These are phyloP conservation scores for Cordyceps fumosorosea DNA, from an alignment of 2,329 filamentous ascomycete species.

Conservation along the genomic window DNA sequence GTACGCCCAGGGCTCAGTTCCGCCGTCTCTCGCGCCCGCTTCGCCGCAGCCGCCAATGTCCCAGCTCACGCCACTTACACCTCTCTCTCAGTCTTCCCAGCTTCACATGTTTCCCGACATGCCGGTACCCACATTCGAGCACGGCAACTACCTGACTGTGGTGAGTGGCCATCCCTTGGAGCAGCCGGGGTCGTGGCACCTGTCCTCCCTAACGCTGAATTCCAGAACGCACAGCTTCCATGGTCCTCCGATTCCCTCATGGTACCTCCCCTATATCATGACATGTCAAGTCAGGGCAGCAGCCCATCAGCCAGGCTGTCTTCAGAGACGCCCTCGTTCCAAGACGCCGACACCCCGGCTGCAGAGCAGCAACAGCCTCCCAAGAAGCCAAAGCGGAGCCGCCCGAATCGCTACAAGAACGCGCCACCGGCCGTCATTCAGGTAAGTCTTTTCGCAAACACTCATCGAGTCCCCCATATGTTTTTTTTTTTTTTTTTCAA, in stretches of 20 bases:
- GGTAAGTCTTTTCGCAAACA: conserved; percentile 26
- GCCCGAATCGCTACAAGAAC: conserved; percentile 48
- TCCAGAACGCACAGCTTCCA: conserved; percentile 2
- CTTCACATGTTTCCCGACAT: neutral
- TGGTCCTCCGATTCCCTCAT: neutral
- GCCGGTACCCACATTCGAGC: neutral
- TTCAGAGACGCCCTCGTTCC: conserved; percentile 1
- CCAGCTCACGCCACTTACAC: neutral
- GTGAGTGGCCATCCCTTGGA: neutral
- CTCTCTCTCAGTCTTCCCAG: neutral
- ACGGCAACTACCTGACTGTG: neutral
- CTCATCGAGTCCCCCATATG: neutral
- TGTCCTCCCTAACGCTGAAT: neutral
- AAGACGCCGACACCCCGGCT: neutral
- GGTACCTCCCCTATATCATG: neutral
- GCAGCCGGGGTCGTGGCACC: neutral
- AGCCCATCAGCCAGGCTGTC: neutral
- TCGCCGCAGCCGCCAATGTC: neutral
- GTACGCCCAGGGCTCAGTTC: neutral
- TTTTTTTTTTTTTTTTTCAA: neutral
- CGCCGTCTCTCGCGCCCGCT: neutral
- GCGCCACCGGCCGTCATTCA: conserved; percentile 43
- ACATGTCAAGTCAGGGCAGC: neutral
- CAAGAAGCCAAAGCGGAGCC: conserved; percentile 37
- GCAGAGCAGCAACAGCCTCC: neutral